Conservation (phyloP, 139 green algal genomes). For the Micractinium sp. region DNA sequence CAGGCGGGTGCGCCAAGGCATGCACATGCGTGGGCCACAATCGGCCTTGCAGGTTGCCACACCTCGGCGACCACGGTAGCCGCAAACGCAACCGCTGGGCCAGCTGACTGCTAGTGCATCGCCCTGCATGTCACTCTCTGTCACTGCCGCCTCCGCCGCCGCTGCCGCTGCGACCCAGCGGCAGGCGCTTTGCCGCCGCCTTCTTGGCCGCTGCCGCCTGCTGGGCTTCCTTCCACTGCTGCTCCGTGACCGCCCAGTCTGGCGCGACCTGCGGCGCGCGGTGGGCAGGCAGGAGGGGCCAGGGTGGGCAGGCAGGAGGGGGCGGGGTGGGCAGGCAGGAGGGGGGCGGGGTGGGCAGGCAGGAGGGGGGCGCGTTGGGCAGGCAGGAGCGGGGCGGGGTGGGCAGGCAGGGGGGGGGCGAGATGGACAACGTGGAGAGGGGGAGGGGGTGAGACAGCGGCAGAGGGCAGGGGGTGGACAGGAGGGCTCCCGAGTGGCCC, state of each 20-base stretch:
- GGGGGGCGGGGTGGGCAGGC: neutral
- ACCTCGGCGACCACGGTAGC: no score
- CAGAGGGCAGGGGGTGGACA: no score
- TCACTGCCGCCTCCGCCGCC: neutral
- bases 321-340: neutral
- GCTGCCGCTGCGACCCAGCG: neutral
- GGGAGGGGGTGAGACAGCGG: no score
- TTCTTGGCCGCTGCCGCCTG: slow-evolving; percentile 5
- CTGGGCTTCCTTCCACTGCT: neutral
- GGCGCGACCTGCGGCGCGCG: slow-evolving; percentile 1
- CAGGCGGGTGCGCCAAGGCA: no score
- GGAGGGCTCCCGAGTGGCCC: no score
- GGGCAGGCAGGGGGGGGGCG: no score
- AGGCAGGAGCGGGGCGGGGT: neutral
- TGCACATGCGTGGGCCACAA: no score
- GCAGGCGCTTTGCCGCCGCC: neutral
- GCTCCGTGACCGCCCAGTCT: slow-evolving; percentile 15
- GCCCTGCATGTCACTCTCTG: neutral
- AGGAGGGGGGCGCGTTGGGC: no score
- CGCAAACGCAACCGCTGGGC: no score
- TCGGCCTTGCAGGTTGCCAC: no score
- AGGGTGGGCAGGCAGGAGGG: neutral
- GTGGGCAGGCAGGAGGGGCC: neutral
- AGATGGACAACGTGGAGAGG: no score
- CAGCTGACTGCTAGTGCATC: no score